These are phyloP conservation scores for Pelargonium fulgidum DNA, from an alignment of 441 rosid genomes.

Conservation along the genomic window DNA sequence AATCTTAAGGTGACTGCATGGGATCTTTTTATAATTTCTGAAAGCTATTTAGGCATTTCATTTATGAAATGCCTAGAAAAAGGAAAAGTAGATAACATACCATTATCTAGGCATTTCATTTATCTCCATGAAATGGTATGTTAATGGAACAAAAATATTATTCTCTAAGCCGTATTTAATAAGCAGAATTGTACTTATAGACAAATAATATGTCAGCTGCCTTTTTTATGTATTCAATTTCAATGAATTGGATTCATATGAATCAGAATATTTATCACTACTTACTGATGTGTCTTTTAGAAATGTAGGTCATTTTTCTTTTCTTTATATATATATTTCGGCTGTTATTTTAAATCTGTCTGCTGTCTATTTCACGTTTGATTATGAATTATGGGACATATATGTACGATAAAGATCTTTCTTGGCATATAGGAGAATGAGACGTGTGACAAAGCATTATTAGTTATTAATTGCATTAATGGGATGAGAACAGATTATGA, in stretches of 20 bases:
- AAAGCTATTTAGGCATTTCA: background rate
- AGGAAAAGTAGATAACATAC: too few relatives aligned
- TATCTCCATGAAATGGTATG: background rate
- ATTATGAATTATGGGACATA: background rate
- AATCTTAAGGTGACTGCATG: constrained; percentile 59
- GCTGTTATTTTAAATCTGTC: background rate
- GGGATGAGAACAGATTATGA: background rate
- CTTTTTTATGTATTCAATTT: too few relatives aligned
- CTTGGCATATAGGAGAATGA: background rate
- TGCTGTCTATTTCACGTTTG: background rate
- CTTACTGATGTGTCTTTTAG: too few relatives aligned
- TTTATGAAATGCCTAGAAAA: too few relatives aligned
- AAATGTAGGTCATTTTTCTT: background rate
- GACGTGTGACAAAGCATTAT: background rate
- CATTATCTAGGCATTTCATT: background rate
- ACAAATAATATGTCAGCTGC: too few relatives aligned
- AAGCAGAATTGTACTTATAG: background rate
- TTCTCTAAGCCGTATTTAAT: background rate
- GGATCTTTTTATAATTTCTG: background rate
- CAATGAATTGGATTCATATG: too few relatives aligned
- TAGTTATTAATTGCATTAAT: background rate
- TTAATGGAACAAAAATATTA: background rate
- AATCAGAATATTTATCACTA: too few relatives aligned
- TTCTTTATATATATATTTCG: background rate
- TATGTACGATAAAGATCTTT: background rate